Evolutionary conservation across 441 rosid genomes (phyloP), one percentile per base, ranked within the genome.

Genomic region (Daphne laureola): DNA sequence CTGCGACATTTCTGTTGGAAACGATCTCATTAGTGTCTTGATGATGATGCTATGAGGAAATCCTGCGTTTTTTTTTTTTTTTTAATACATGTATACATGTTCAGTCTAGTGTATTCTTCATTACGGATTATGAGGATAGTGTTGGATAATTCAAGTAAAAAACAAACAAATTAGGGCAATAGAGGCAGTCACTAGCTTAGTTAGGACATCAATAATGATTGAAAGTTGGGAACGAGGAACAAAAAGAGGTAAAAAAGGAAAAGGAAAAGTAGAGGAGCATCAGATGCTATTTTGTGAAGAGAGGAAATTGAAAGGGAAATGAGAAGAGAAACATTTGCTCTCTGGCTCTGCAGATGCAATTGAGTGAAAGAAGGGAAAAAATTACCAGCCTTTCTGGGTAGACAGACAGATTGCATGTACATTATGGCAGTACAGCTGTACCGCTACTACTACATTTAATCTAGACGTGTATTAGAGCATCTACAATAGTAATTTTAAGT

Each of bases 261-360:
- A 73, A 76, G 67, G 78, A 56, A 45, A 69, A 72, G 79, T 54
- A 83, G 67, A 68, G 82, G 72, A 80, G 78, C 53, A 50, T 55
- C 74, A 74, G 64, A 44, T 42, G 27, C 8, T 36, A n/a, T 57
- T 51, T 38, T 63, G 61, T 55, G 51, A 44, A 59, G 65, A 53
- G 66, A 52, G 53, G 57, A 36, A 50, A 54, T 42, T 41, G 16
- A 47, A 57, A 25, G 70, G 56, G 54, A 70, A 67, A n/a, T n/a
- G 64, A 57, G 73, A 62, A 76, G 79, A 52, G 71, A 57, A 65
- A 59, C 83, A 77, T 81, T 83, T 71, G 51, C 71, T 68, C 75
- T 76, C 82, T 80, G 69, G n/a, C 71, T 68, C 70, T 65, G 78
- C 27, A 53, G 66, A 56, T 31, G 38, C 38, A 31, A 31, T 31